A percentile compares a stretch with the other conserved stretches of the same genome.
These are phyloP conservation scores for Colletotrichum cereale DNA, from an alignment of 2,329 filamentous ascomycete genomes.

Conservation along the genomic window DNA sequence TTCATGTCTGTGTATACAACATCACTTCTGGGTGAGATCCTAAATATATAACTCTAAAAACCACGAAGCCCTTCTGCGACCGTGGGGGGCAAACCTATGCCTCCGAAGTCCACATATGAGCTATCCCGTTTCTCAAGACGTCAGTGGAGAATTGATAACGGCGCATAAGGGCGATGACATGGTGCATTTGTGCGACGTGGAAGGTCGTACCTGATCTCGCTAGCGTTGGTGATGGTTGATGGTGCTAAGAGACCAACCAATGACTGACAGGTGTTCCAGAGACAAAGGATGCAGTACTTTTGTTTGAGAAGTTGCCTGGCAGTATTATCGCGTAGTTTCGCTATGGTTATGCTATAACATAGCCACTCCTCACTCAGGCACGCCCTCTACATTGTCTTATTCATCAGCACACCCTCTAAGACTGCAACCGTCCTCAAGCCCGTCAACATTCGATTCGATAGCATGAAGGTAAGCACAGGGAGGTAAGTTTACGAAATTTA, in stretches of 20 bases:
- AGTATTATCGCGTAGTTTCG: slow-evolving; percentile 8
- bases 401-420: neutral
- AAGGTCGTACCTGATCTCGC: neutral
- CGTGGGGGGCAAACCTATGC: neutral
- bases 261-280: neutral
- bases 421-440: neutral
- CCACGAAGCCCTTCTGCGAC: neutral
- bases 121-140: neutral
- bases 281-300: neutral
- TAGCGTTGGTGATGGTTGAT: neutral
- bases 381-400: neutral
- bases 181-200: neutral
- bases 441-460: neutral
- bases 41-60: neutral
- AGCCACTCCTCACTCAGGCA: neutral
- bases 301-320: neutral
- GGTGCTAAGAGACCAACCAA: neutral
- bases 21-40: neutral
- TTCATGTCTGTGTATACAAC: neutral
- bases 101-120: neutral
- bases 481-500: neutral
- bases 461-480: neutral
- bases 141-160: neutral
- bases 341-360: slow-evolving; percentile 8
- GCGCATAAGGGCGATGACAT: no score